Base-by-base conservation (phyloP, 1,284 basidiomycete species). In the Hortiboletus rubellus region DNA sequence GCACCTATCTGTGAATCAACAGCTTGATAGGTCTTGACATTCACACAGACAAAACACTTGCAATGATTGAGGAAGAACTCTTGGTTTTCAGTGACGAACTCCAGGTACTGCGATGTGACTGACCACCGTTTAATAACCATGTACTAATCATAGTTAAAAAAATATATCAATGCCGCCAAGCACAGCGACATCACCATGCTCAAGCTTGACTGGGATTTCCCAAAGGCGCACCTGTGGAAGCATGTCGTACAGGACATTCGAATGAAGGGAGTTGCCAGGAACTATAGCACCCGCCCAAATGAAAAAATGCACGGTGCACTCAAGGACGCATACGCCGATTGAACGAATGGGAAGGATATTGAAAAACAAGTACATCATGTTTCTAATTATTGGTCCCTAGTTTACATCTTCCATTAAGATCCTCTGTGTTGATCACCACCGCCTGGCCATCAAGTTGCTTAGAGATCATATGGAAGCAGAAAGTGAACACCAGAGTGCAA, bases 191-290 rank as follows among this genome's bases (percentile, higher is more conserved):
- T 10, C 17, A 5, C 37, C 3, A 36, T 14, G 14, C 34, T 36
- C 34, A 36, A 36, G 6, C 34, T 36, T 17, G 60, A 66, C 42
- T 76, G 74, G 73, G 60, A 76, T 24, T 76, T 77, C 44, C 72
- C 69, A 0, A 79, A 78, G 48, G 55, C 57, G 1, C 76, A 79
- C 47, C 57, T 57, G 0, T 66, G 67, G 42, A 44, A 58, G 3
- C 76, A 79, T 54, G 37, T 65, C 0, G 67, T 72, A 27, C 38
- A 58, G 34, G 73, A 77, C 37, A 76, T 79, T 42, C 8, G 49
- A 12, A 34, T 7, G 0, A 78, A 78, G 46, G 76, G 75, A 14
- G 70, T 62, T 0, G 55, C 64, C 0, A 11, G 46, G 0, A 74
- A 72, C 30, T 77, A 68, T 41, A 74, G 69, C 47, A 77, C 74